Evolutionary conservation across 2,329 filamentous ascomycete species (phyloP).

Genomic region (Aspergillus clavatus): DNA sequence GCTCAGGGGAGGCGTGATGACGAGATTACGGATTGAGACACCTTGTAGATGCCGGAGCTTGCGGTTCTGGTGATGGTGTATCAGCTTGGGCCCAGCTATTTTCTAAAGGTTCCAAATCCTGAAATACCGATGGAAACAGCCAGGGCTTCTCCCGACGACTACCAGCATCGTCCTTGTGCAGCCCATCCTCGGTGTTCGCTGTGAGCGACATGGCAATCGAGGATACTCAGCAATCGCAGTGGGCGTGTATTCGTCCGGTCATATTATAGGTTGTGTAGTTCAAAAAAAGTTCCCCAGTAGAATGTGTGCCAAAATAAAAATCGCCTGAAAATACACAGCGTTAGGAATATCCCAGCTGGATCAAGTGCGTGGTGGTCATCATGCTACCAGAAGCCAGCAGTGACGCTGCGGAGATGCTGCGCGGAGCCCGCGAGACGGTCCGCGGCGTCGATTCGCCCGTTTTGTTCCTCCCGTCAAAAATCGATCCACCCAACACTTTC

Average conservation of each 20-base stretch:
- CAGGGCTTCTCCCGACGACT: conserved; percentile 45
- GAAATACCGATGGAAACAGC: conserved; percentile 48
- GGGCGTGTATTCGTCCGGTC: conserved; percentile 8
- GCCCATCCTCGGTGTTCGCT: conserved; percentile 11
- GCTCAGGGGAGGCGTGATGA: conserved; percentile 55
- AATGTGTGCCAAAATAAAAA: background rate
- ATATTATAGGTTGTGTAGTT: conserved; percentile 15
- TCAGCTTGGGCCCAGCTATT: background rate
- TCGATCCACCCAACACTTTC: conserved; percentile 26
- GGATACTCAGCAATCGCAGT: conserved; percentile 12
- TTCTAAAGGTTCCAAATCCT: background rate
- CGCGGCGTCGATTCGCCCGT: conserved; percentile 14
- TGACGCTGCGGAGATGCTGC: no score
- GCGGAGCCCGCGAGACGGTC: no score
- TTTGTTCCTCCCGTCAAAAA: conserved; percentile 30
- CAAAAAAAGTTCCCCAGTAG: background rate
- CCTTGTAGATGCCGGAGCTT: conserved; percentile 83
- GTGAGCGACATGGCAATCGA: conserved; percentile 18
- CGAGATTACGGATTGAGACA: conserved; percentile 80
- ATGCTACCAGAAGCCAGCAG: background rate
- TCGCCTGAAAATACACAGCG: background rate
- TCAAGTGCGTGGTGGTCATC: background rate
- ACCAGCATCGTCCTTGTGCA: conserved; percentile 23
- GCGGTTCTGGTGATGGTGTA: conserved; percentile 58
- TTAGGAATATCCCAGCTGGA: background rate